Evolutionary conservation across 2,329 filamentous ascomycete genomes (phyloP), one percentile per base, ranked within the genome.

Genomic region (Cladosporium sp.): DNA sequence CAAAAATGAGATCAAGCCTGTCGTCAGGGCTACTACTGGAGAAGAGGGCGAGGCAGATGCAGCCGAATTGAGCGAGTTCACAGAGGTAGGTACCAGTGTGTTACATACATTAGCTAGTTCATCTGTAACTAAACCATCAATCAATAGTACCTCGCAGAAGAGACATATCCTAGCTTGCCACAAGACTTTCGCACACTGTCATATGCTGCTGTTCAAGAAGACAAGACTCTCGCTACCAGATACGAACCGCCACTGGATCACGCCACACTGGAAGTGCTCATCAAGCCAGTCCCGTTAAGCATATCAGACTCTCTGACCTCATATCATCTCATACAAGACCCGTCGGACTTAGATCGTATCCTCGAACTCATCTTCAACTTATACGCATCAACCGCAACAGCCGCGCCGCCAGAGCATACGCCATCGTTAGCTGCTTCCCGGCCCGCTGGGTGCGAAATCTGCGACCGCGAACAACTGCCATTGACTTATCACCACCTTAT

Each of bases 401-500:
- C 87, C 0, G 80, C 89, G 0, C 91, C 92, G 0, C 89, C 90
- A 0, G 81, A 87, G 8, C 89, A 89, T 72, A 79, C 80, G 1
- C 79, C 82, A 0, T 64, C 71, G 1, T 34, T 71, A 12, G 65
- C 68, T 32, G 69, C 74, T 18, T 90, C 89, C 1, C 84, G 86
- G 28, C 74, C 78, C 4, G 72, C 80, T 0, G 84, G 78, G 0
- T 96, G 92, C 77, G 92, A 96, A 80, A 85, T 96, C 28, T 96
- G 92, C 76, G 85, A 82, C 1, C 83, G 92, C 0, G 86, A 87
- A 68, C 92, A 91, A 87, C 86, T 95, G 26, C 87, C 87, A 10
- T 78, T 95, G 68, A 91, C 90, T 0, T 96, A 95, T 75, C 92
- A 96, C 75, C 92, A 96, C 79, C 81, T 96, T 52, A 93, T 96